Conservation (phyloP, 768 basidiomycete genomes). For the Psilocybe azurescens region DNA sequence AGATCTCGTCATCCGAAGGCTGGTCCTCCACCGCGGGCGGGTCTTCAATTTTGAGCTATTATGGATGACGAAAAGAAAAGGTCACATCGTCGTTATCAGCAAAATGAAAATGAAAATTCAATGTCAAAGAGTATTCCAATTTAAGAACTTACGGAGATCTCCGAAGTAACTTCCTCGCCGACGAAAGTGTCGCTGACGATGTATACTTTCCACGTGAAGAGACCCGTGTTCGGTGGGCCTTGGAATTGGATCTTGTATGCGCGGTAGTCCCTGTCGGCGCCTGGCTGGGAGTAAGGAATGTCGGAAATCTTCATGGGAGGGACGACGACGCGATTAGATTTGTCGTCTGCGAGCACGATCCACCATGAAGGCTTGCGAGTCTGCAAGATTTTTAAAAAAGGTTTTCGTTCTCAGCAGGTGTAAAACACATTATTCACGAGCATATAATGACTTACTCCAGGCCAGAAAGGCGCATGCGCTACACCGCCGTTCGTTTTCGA, state of each 20-base stretch:
- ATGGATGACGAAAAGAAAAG: background rate
- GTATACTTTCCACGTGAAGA: constrained; percentile 89
- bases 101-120: background rate
- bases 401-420: background rate
- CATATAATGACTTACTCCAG: constrained; percentile 59
- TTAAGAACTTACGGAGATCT: constrained; percentile 67
- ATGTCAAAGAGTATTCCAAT: background rate
- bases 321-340: constrained; percentile 83
- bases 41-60: constrained; percentile 43
- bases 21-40: too few relatives aligned
- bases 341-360: constrained; percentile 88
- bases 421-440: background rate
- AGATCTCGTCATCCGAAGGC: too few relatives aligned
- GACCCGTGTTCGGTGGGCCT: constrained; percentile 81
- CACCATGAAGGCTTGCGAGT: constrained; percentile 92
- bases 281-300: constrained; percentile 65
- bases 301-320: constrained; percentile 85
- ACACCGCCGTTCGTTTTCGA: constrained; percentile 46
- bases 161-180: constrained; percentile 74
- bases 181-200: constrained; percentile 89
- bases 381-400: constrained; percentile 47
- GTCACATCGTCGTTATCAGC: too few relatives aligned
- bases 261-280: constrained; percentile 65
- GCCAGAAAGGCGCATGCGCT: constrained; percentile 94
- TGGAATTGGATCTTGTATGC: constrained; percentile 95